Evolutionary conservation across 257 asterid genomes (phyloP).

Genomic region (Solanum ossicruentum): DNA sequence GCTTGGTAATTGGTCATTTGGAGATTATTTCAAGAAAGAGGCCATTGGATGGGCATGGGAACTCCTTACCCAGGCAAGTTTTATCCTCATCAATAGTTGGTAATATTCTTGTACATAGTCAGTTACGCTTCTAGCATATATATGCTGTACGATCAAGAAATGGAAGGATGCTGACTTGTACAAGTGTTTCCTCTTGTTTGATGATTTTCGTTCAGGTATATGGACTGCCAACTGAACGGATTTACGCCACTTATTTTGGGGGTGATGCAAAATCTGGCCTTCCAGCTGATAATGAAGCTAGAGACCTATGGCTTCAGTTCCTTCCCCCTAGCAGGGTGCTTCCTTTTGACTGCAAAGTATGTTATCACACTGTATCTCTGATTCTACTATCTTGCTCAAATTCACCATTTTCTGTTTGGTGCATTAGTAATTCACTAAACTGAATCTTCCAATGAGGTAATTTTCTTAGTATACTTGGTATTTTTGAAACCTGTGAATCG

Average conservation of each 20-base stretch:
- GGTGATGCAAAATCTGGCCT: slow-evolving; percentile 88
- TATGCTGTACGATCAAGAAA: background rate
- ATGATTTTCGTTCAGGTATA: slow-evolving; percentile 34
- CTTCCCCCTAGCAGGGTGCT: slow-evolving; percentile 67
- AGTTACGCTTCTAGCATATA: background rate
- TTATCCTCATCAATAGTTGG: background rate
- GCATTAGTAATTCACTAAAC: background rate
- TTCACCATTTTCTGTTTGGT: background rate
- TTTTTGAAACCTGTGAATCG: background rate
- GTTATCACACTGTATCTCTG: background rate
- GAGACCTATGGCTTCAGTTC: slow-evolving; percentile 73
- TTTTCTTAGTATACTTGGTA: background rate
- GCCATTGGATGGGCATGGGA: slow-evolving; percentile 97
- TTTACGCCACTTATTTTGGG: slow-evolving; percentile 95
- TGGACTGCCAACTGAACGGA: slow-evolving; percentile 48
- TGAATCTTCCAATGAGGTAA: background rate
- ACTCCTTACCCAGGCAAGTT: slow-evolving; percentile 72
- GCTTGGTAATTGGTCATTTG: slow-evolving; percentile 99
- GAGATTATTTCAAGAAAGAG: slow-evolving; percentile 79
- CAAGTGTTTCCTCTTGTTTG: background rate
- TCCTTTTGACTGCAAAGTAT: slow-evolving; percentile 92
- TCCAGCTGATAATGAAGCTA: slow-evolving; percentile 81
- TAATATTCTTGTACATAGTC: background rate
- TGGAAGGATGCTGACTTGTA: background rate
- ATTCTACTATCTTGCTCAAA: background rate